A percentile compares a stretch with the other conserved stretches of the same genome.
Evolutionary conservation across 2,329 filamentous ascomycete genomes (phyloP).

Genomic region (Stemphylium beticola): DNA sequence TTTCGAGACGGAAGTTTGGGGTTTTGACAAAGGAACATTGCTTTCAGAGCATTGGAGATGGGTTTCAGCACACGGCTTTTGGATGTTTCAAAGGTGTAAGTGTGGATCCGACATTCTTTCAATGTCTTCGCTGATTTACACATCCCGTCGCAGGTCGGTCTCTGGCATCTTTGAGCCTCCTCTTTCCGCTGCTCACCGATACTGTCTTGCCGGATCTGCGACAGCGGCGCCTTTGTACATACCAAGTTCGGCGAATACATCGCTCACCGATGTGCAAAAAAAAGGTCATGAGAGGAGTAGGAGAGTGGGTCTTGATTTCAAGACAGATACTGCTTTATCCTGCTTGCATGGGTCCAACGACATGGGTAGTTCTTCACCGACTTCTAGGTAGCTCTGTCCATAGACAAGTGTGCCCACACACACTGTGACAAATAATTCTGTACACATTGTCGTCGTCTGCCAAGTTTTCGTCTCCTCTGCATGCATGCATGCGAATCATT

Average conservation of each 20-base stretch:
- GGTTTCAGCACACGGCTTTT: neutral
- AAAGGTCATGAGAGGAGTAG: neutral
- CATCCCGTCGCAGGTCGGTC: constrained; percentile 5
- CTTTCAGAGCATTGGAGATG: neutral
- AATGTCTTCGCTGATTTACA: constrained; percentile 12
- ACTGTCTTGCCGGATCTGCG: neutral
- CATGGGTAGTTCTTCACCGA: neutral
- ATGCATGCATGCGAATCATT: too few relatives aligned
- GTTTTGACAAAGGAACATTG: neutral
- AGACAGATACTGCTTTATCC: neutral
- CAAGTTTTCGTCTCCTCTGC: too few relatives aligned
- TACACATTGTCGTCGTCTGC: too few relatives aligned
- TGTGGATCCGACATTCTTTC: neutral
- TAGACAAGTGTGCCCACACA: neutral
- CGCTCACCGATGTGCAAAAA: neutral
- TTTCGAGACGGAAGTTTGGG: neutral
- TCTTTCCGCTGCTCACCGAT: neutral
- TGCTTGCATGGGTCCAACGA: neutral
- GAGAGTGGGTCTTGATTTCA: neutral
- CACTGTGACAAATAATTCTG: too few relatives aligned
- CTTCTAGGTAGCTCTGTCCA: neutral
- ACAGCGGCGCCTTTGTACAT: constrained; percentile 1
- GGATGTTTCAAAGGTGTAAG: constrained; percentile 11
- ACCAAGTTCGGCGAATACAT: neutral
- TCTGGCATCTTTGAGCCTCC: neutral